Base-by-base conservation (phyloP, 2,329 filamentous ascomycete species). In the Coleophoma cylindrospora region DNA sequence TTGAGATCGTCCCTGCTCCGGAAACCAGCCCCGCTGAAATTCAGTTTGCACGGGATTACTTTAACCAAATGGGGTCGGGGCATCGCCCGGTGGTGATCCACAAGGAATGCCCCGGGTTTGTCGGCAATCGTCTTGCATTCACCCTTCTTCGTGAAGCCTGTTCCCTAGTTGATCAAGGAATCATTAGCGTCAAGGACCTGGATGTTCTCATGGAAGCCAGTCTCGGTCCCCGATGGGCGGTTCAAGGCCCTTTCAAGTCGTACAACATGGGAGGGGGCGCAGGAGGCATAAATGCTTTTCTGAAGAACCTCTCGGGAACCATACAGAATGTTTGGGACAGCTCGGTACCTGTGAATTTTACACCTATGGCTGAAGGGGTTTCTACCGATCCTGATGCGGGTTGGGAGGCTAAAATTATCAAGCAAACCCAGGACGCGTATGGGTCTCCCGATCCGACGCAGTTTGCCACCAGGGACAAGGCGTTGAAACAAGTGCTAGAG, bases 41-140 rank as follows among this genome's bases (percentile, higher is more conserved):
- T 21, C 19, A 48, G 15, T 27, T 27, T 10, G 27, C 27, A 27
- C 34, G 47, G 74, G 73, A 58, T 54, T 57, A 13, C 4, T 27
- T 27, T 27, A 5, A 27, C 27, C 27, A 10, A 7, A 27, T 27
- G 27, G 52, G 40, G 4, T 55, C 72, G 2, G 73, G 69, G 4
- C 72, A 71, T 52, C 64, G 66, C n/a, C 64, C 72, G 0, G 62
- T 72, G 1, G 59, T 68, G n/a, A 61, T 73, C 14, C 62, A 64
- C 47, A 65, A 71, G 43, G 71, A 75, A 52, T 64, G 67, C 0
- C 64, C 68, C 2, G 72, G 72, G 0, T 70, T 72, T 49, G 65
- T 74, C 10, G 72, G 69, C n/a, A 75, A 75, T 59, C 64, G 73
- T 4, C 65, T 75, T 72, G 27, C 75, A 51, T 64, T 64, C 0